Evolutionary conservation across 2,329 filamentous ascomycete genomes (phyloP), one percentile per base, ranked within the genome.

Genomic region (Trichoderma guizhouense): DNA sequence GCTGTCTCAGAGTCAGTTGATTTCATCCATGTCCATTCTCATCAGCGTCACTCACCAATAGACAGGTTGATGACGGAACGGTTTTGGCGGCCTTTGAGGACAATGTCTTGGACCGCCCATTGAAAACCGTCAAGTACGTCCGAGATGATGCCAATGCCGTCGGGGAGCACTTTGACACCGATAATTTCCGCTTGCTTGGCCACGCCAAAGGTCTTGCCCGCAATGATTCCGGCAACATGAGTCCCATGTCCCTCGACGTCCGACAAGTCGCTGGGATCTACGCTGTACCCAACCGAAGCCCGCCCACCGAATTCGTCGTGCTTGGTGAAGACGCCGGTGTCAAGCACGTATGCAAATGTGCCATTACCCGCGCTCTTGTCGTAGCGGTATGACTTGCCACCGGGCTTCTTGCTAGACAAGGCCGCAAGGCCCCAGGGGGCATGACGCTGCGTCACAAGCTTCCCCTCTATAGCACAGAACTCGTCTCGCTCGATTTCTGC

Each of bases 281-380:
- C 80, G 55, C 82, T 84, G 71, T 78, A 79, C 5, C 82, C 81
- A 39, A 78, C 79, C 24, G 74, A 77, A 36, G 84, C 84, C 11
- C 84, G 82, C 11, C 82, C 82, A 61, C 81, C 82, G 61, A 86
- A 86, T 58, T 85, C 80, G 68, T 77, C 43, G 75, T 90, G 87
- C 6, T 76, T 71, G 24, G 79, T 82, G 55, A 82, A 81, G 67
- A 89, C 84, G 47, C 88, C 87, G 0, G 85, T 88, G 77, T 90
- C 88, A 70, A 89, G 79, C 66, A 90, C 79, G 76, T 89, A 90
- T 63, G 84, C 80, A 72, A 82, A 88, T 66, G 79, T 83, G 36
- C 78, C 81, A 15, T 76, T 70, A 15, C 85, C 85, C 26, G 83
- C 82, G 24, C 76, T 80, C 9, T 75, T 71, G 72, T 86, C 82